Evolutionary conservation across 305 asterid species (phyloP), one percentile per base, ranked within the genome.

Genomic region (Rubia balearica): DNA sequence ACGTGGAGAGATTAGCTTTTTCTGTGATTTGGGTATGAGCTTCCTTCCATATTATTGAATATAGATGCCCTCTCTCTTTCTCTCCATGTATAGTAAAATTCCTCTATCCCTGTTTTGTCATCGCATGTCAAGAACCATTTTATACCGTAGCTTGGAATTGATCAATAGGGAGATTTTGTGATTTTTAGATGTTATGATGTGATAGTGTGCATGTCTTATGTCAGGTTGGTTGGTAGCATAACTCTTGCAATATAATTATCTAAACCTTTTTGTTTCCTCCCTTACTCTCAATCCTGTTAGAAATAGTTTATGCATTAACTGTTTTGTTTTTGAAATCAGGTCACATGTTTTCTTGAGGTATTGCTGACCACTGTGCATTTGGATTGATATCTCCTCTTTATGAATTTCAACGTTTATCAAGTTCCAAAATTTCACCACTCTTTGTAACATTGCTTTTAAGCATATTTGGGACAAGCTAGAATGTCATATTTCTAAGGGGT

Each of bases 1-100:
- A 95, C 82, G 95, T 90, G 74, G 98, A 95, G 86, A 91, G 99
- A 83, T 86, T 95, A 42, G 90, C 98, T 64, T 95, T 95, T 76
- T 95, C 98, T 77, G 97, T 95, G 73, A 90, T 95, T 74, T 95
- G 99, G 99, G 99, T 95, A 87, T 65, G 68, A 60, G 69, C 36
- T 78, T 55, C 46, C 46, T 74, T 77, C 22, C 51, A 55, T 16
- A 27, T 61, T 7, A 27, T 68, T 22, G 27, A 4, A 41, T 17
- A 56, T 57, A 13, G 40, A 17, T 65, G 61, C 22, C 57, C 22
- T 19, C n/a, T 30, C 8, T 61, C 19, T 14, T 3, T 12, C n/a
- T 12, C 30, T 4, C 14, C 38, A 33, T 4, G 3, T 33, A 33
- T 33, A 33, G 3, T 33, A 33, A 33, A 33, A 33, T 33, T 33